These are phyloP conservation scores for Pisolithus microcarpus DNA, from an alignment of 768 basidiomycete genomes.

Conservation along the genomic window DNA sequence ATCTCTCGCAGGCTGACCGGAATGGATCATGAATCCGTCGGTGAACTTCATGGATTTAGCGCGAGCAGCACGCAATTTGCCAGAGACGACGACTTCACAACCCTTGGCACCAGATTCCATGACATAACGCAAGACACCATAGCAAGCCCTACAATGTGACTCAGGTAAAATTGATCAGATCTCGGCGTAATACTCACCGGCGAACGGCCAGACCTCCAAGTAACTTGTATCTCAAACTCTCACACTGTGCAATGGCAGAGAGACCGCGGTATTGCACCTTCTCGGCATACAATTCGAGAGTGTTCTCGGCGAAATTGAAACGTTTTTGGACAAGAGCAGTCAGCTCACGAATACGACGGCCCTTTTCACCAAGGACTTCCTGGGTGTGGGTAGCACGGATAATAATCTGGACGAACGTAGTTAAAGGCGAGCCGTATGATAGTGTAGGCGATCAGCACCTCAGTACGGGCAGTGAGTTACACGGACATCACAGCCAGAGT, in stretches of 20 bases:
- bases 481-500: conserved; percentile 99
- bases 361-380: conserved; percentile 98
- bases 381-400: conserved; percentile 99
- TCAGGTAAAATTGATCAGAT: conserved; percentile 1
- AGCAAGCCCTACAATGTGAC: conserved; percentile 65
- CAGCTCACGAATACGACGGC: conserved; percentile 97
- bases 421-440: neutral
- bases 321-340: conserved; percentile 98
- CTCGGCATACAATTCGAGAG: conserved; percentile 97
- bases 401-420: conserved; percentile 62
- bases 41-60: conserved; percentile 99
- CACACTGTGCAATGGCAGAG: conserved; percentile 97
- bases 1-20: conserved; percentile 94
- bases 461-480: conserved; percentile 98
- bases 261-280: conserved; percentile 98
- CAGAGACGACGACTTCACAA: conserved; percentile 98
- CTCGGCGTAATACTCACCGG: conserved; percentile 50
- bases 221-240: conserved; percentile 97
- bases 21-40: conserved; percentile 99
- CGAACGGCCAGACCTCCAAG: conserved; percentile 99
- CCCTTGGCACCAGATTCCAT: conserved; percentile 99
- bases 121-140: conserved; percentile 99
- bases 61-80: conserved; percentile 98
- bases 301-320: conserved; percentile 99
- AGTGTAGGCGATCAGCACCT: conserved; percentile 41